A percentile compares a stretch with the other conserved stretches of the same genome.
Evolutionary conservation across 2,329 filamentous ascomycete genomes (phyloP).

Genomic region (Calonectria henricotiae): DNA sequence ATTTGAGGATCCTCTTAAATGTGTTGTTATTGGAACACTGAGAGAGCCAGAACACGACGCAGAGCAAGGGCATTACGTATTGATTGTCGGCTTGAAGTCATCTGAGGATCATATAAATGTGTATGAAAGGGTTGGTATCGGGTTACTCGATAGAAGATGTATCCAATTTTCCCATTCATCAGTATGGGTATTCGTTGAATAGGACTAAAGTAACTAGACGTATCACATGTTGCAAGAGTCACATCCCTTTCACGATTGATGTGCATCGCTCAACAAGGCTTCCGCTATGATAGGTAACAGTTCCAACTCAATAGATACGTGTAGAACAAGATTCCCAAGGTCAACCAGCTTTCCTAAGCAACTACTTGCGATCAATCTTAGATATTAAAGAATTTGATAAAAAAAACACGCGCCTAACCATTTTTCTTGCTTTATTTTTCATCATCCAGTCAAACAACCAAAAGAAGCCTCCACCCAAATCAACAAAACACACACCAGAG

Average conservation of each 20-base stretch:
- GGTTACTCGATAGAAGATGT: neutral
- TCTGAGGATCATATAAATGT: neutral
- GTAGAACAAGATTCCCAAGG: too few relatives aligned
- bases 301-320: too few relatives aligned
- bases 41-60: neutral
- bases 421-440: neutral
- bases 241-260: too few relatives aligned
- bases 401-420: neutral
- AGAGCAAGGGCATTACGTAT: neutral
- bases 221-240: too few relatives aligned
- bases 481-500: neutral
- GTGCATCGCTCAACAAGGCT: too few relatives aligned
- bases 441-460: neutral
- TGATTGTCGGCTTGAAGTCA: neutral
- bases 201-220: neutral
- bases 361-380: neutral
- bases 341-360: neutral
- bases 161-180: neutral
- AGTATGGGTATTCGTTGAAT: neutral
- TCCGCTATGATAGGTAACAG: too few relatives aligned
- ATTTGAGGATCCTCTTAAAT: neutral
- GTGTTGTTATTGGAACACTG: neutral
- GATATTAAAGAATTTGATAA: neutral
- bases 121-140: slow-evolving; percentile 3
- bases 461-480: neutral